Evolutionary conservation across 768 basidiomycete species (phyloP), one percentile per base, ranked within the genome.

Genomic region (Hericium alpestre): DNA sequence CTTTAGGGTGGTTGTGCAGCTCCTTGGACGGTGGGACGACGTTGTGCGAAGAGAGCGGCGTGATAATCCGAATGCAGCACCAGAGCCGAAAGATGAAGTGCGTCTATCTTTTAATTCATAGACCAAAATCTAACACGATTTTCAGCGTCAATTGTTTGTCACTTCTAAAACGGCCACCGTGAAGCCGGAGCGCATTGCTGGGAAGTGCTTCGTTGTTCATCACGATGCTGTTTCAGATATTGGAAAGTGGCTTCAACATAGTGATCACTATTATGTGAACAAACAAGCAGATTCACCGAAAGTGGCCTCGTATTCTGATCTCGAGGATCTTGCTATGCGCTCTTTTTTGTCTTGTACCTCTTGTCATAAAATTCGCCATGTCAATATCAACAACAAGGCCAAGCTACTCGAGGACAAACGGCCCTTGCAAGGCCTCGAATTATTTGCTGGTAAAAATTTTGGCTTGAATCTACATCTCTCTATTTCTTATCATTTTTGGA

Each of bases 241-340:
- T 25, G 70, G 76, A 40, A 56, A 66, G 15, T 83, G 86, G 83
- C 66, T 80, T 3, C 41, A 64, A n/a, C 65, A 78, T 39, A 72
- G 80, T 58, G 78, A 88, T 61, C 82, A 84, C 58, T 88, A 76
- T 62, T 83, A 79, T 62, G 71, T 80, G 38, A 74, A 77, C 60
- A 72, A 69, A 58, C 66, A 59, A 57, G 63, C 66, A 7, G 43
- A 59, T 22, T 61, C 60, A 41, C 48, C 53, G 18, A 53, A 9
- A 9, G 7, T 43, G 8, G n/a, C 37, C 7, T 22, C 32, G 20
- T 23, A 13, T 16, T 10, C 52, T 38, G 51, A 55, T 3, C 56
- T 60, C n/a, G 38, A 54, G 22, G 18, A 22, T 18, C 52, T 39
- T 23, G 39, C 47, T 1, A 13, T 20, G 16, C 38, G 46, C 1